These are phyloP conservation scores for Eleusine coracana DNA, from an alignment of 176 grass and related monocot species.

Conservation along the genomic window DNA sequence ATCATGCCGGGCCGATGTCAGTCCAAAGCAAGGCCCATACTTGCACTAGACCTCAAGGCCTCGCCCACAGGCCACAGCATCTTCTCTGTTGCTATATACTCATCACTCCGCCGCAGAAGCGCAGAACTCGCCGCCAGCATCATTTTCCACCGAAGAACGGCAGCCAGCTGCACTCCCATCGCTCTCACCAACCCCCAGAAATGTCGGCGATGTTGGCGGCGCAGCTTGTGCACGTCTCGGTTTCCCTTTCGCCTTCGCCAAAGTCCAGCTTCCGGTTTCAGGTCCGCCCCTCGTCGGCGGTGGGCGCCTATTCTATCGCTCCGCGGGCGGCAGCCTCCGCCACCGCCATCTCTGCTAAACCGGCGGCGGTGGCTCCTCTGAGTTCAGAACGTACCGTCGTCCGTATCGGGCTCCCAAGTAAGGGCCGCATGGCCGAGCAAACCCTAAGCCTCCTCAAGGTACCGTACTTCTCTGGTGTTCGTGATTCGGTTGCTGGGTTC, in stretches of 20 bases:
- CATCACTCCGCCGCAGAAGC: constrained; percentile 14
- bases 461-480: neutral
- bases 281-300: neutral
- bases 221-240: neutral
- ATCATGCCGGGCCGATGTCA: neutral
- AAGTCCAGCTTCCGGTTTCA: neutral
- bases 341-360: constrained; percentile 33
- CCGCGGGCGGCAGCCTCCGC: constrained; percentile 31
- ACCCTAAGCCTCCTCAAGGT: constrained; percentile 91
- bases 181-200: constrained; percentile 7
- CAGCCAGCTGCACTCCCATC: neutral
- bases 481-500: neutral
- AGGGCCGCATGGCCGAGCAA: constrained; percentile 93
- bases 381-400: constrained; percentile 57
- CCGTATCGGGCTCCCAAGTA: constrained; percentile 87
- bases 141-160: constrained; percentile 10
- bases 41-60: neutral
- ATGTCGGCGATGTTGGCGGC: constrained; percentile 44
- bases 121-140: constrained; percentile 23
- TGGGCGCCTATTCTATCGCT: neutral
- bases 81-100: neutral
- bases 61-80: constrained; percentile 10
- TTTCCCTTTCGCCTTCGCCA: constrained; percentile 3
- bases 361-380: neutral
- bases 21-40: neutral